A percentile compares a stretch with the other conserved stretches of the same genome.
Conservation (phyloP, 1,284 basidiomycete species). For the Coriolopsis trogii region DNA sequence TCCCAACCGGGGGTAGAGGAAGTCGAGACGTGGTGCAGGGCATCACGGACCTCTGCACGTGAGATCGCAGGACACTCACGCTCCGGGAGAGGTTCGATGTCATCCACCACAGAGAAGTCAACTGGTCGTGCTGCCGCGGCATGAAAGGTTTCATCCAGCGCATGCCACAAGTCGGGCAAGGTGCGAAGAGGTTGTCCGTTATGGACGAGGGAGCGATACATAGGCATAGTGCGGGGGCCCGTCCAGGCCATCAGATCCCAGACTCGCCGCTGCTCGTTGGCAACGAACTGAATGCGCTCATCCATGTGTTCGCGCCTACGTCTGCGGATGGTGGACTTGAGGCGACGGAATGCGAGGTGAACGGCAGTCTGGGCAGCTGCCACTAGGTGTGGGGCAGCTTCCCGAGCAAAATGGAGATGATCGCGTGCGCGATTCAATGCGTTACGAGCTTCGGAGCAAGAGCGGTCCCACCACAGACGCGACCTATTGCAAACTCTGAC, state of each 20-base stretch:
- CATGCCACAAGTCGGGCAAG: no score
- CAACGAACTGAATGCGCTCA: conserved; percentile 5
- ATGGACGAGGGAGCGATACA: conserved; percentile 4
- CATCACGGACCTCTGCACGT: no score
- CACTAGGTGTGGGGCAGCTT: neutral
- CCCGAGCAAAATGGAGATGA: neutral
- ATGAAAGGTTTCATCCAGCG: no score
- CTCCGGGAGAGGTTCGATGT: no score
- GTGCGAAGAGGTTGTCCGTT: conserved; percentile 3
- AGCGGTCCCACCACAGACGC: conserved; percentile 2
- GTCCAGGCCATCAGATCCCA: conserved; percentile 8
- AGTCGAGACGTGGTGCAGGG: no score
- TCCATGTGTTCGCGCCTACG: conserved; percentile 3
- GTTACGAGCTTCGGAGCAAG: neutral
- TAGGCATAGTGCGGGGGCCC: conserved; percentile 3
- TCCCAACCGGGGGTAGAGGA: no score
- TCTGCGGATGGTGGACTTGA: conserved; percentile 2
- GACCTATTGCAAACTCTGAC: neutral
- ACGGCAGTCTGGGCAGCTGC: neutral
- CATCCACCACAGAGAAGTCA: no score
- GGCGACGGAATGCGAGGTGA: neutral
- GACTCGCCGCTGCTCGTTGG: conserved; percentile 1
- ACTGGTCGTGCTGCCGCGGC: no score
- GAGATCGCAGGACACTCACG: no score
- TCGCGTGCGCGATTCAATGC: neutral